phyloP scores from a whole-genome alignment of 2,329 filamentous ascomycete species.

The Magnaporthiopsis incrustans region DNA sequence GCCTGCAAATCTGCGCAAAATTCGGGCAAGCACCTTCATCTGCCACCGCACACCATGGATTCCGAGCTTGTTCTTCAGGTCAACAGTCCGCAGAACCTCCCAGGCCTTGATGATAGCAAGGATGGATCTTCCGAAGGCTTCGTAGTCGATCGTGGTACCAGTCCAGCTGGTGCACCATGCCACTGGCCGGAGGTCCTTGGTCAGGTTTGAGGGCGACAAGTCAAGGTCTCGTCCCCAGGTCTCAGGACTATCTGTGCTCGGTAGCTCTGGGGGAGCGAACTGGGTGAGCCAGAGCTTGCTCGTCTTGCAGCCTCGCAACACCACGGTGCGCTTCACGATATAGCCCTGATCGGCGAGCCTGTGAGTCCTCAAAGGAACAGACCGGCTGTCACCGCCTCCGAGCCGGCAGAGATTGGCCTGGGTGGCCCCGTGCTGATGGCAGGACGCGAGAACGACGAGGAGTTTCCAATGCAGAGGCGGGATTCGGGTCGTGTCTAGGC shows the following conservation, averaged over 20 bases:
- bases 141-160: conserved; percentile 49
- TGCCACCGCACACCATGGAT: conserved; percentile 47
- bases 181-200: conserved; percentile 41
- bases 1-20: conserved; percentile 48
- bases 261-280: conserved; percentile 40
- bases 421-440: conserved; percentile 45
- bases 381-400: conserved; percentile 55
- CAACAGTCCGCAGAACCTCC: conserved; percentile 48
- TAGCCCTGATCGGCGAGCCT: conserved; percentile 52
- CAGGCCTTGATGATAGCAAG: conserved; percentile 50
- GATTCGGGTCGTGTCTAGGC: conserved; percentile 48
- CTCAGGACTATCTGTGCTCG: conserved; percentile 20
- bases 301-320: conserved; percentile 51
- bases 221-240: conserved; percentile 17
- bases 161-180: conserved; percentile 50
- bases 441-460: conserved; percentile 48
- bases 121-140: conserved; percentile 47
- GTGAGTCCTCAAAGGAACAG: conserved; percentile 53
- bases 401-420: conserved; percentile 52
- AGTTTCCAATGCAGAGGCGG: conserved; percentile 52
- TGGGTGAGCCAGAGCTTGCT: conserved; percentile 54
- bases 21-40: conserved; percentile 52
- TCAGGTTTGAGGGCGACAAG: conserved; percentile 22
- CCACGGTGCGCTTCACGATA: conserved; percentile 51
- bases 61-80: conserved; percentile 50